phyloP scores from a whole-genome alignment of 495 filamentous ascomycete species.

The Immersiella caudata region DNA sequence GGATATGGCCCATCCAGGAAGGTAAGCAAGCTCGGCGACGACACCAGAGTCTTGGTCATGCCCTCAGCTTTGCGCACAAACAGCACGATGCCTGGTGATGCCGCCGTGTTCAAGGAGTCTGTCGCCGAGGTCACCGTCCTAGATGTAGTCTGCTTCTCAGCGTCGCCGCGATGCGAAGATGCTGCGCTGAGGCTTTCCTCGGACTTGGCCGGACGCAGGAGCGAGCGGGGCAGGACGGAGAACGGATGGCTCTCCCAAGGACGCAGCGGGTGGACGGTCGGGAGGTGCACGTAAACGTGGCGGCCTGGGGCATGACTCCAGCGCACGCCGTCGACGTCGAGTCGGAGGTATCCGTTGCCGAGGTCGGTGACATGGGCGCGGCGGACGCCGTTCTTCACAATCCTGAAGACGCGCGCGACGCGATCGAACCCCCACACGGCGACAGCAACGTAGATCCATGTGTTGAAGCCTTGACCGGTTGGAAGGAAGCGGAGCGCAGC shows the following conservation, averaged over 20 bases:
- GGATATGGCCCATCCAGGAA: constrained; percentile 39
- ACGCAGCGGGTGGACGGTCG: not conserved
- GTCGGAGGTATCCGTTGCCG: not conserved
- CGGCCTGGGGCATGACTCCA: not conserved
- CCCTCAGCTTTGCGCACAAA: constrained; percentile 35
- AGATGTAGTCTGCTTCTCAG: not conserved
- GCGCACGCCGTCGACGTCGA: constrained; percentile 4
- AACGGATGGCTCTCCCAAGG: not conserved
- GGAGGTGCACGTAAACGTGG: constrained; percentile 8
- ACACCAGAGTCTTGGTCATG: constrained; percentile 32
- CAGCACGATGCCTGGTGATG: constrained; percentile 33
- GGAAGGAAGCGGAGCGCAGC: constrained; percentile 23
- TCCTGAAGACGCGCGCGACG: not conserved
- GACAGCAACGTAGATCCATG: constrained; percentile 9
- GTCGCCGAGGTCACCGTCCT: not conserved
- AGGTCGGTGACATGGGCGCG: constrained; percentile 9
- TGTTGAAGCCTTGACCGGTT: constrained; percentile 9
- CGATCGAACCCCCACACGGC: constrained; percentile 5
- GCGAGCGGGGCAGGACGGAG: not conserved
- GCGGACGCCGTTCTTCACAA: constrained; percentile 7
- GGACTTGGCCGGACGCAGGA: not conserved
- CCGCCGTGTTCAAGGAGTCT: not conserved
- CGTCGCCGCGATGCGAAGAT: constrained; percentile 2
- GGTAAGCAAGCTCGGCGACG: constrained; percentile 27
- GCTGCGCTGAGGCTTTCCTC: not conserved